A percentile compares a stretch with the other conserved stretches of the same genome.
Evolutionary conservation across 208 protist genomes (phyloP).

Genomic region (Balamuthia mandrillaris): DNA sequence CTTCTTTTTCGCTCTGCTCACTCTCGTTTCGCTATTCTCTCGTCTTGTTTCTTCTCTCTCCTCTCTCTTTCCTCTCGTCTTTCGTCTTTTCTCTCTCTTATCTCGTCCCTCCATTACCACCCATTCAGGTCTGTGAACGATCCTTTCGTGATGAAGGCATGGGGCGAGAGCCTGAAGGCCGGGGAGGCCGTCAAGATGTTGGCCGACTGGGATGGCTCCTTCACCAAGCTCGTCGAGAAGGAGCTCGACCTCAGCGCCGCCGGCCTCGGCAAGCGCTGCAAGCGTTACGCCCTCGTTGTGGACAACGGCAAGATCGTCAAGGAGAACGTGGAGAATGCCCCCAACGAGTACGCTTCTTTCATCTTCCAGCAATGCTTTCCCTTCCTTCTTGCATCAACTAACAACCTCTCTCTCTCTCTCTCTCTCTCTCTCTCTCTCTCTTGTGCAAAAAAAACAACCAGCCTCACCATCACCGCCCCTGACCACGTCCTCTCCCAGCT

Average conservation of each 20-base stretch:
- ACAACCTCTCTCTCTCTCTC: too few relatives aligned
- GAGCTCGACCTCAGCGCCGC: constrained; percentile 32
- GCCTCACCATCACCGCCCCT: too few relatives aligned
- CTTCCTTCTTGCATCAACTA: too few relatives aligned
- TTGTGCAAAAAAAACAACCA: too few relatives aligned
- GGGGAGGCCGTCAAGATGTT: not conserved
- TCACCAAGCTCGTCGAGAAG: constrained; percentile 32
- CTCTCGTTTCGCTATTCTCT: not conserved
- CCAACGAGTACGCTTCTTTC: constrained; percentile 20
- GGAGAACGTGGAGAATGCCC: constrained; percentile 16
- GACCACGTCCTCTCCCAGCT: too few relatives aligned
- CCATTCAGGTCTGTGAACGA: constrained; percentile 13
- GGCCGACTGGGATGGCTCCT: constrained; percentile 34
- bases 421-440: too few relatives aligned
- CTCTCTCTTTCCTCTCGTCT: not conserved
- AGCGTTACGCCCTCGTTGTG: constrained; percentile 23
- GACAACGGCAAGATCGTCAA: constrained; percentile 42
- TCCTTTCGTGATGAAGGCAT: constrained; percentile 39
- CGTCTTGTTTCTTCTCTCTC: not conserved
- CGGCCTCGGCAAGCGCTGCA: constrained; percentile 33
- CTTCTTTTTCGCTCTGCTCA: not conserved
- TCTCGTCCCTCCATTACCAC: not conserved
- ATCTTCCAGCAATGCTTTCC: too few relatives aligned
- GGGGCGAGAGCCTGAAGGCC: constrained; percentile 27
- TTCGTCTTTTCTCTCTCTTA: not conserved